These are phyloP conservation scores for Claviceps spartinae DNA, from an alignment of 2,329 filamentous ascomycete genomes.

Conservation along the genomic window DNA sequence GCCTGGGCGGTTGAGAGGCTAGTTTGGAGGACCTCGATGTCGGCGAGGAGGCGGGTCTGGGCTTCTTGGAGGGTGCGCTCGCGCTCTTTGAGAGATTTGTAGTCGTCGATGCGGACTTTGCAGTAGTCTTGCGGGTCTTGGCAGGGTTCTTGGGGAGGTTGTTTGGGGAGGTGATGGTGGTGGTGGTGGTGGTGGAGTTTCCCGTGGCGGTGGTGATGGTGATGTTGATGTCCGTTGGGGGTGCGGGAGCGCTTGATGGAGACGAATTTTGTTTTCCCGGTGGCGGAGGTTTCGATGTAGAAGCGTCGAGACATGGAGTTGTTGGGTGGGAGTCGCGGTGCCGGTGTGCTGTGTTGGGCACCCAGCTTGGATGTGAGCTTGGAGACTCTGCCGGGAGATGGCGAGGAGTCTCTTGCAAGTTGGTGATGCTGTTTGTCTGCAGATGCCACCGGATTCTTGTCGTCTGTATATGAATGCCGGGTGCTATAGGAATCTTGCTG, in stretches of 20 bases:
- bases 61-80: slow-evolving; percentile 22
- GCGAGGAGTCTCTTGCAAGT: too few relatives aligned
- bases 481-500: too few relatives aligned
- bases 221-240: slow-evolving; percentile 17
- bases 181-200: slow-evolving; percentile 13
- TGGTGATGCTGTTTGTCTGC: too few relatives aligned
- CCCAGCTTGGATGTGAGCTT: slow-evolving; percentile 9
- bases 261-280: slow-evolving; percentile 23
- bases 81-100: slow-evolving; percentile 22
- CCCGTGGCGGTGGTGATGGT: slow-evolving; percentile 11
- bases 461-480: too few relatives aligned
- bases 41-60: slow-evolving; percentile 20
- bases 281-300: slow-evolving; percentile 22
- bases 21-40: slow-evolving; percentile 21
- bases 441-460: too few relatives aligned
- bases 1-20: slow-evolving; percentile 21
- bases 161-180: slow-evolving; percentile 15
- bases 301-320: slow-evolving; percentile 21
- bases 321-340: neutral
- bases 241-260: slow-evolving; percentile 26
- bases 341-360: slow-evolving; percentile 5
- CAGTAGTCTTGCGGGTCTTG: slow-evolving; percentile 19
- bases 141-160: slow-evolving; percentile 13
- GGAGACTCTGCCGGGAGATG: too few relatives aligned
- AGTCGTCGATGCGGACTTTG: slow-evolving; percentile 23